A percentile compares a stretch with the other conserved stretches of the same genome.
phyloP scores from a whole-genome alignment of 1,284 basidiomycete species.

The Farysia itapuensis region DNA sequence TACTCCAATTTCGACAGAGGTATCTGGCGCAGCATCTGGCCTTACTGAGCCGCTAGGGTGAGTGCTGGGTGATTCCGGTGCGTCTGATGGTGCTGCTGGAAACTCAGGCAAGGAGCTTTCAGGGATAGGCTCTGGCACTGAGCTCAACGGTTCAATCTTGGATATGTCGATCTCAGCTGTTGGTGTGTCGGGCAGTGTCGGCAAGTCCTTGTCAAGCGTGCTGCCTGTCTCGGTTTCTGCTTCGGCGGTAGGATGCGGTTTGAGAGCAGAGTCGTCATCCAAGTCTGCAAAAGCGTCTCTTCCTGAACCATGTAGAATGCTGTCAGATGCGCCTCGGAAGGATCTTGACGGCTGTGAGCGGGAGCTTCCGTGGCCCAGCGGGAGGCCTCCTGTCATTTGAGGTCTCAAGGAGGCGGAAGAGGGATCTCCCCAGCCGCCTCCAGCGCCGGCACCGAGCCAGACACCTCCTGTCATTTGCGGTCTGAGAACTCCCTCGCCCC shows the following conservation, averaged over 20 bases:
- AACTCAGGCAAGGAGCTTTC: constrained; percentile 25
- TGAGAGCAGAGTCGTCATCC: constrained; percentile 35
- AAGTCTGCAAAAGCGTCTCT: constrained; percentile 50
- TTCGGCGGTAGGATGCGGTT: constrained; percentile 10
- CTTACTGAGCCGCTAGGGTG: constrained; percentile 10
- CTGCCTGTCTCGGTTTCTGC: constrained; percentile 2
- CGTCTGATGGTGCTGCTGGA: constrained; percentile 31
- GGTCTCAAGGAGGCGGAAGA: constrained; percentile 28
- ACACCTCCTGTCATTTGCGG: constrained; percentile 53
- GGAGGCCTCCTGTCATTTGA: constrained; percentile 46
- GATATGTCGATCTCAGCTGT: constrained; percentile 25
- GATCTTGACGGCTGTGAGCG: too few relatives aligned
- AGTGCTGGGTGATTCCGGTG: constrained; percentile 12
- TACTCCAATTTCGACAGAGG: constrained; percentile 44
- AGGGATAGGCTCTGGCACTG: constrained; percentile 5
- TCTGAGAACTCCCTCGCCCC: constrained; percentile 46
- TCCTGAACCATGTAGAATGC: constrained; percentile 21
- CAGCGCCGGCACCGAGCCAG: constrained; percentile 41
- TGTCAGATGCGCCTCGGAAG: constrained; percentile 31
- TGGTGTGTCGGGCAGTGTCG: constrained; percentile 29
- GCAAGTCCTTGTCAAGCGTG: constrained; percentile 5
- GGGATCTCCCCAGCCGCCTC: constrained; percentile 37
- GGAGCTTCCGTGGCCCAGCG: constrained; percentile 21
- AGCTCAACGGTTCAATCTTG: constrained; percentile 15
- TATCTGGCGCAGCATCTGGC: constrained; percentile 18